Base-by-base conservation (phyloP, 371 early-diverging fungal genomes). In the Syncephalastrum sp. region DNA sequence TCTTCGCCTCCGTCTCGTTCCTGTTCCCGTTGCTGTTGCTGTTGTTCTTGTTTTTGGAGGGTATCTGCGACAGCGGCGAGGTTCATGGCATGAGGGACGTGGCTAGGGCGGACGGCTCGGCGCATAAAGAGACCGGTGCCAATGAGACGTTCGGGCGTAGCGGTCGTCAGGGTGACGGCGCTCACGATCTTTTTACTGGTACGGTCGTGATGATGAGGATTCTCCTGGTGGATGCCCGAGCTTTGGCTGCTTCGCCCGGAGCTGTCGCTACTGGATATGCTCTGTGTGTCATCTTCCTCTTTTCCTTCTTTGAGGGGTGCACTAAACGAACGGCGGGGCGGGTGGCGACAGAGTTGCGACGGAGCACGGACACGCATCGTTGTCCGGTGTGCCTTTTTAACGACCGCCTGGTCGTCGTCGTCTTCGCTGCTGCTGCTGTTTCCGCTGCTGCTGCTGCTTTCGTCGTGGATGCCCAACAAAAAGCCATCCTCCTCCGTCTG, bases 41-140 rank as follows among this genome's bases (percentile, higher is more conserved):
- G 55, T 27, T 47, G 25, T 5, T 17, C 12, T 16, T 17, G 33
- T 47, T 57, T 33, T 33, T 33, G 38, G 8, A 33, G 38, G 38
- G 38, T 33, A 33, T 33, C 38, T 33, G 38, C 38, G 38, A 33
- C 38, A 12, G 38, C 38, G 38, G 38, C 38, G 38, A 33, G 51
- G 21, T 17, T 51, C 29, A 15, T 29, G 33, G n/a, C 29, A 10
- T 27, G 24, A 14, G 5, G 59, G 14, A 53, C 41, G 47, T 49
- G 21, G 17, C 47, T 51, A 5, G 66, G 66, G 23, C 66, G 54
- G 3, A 66, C 59, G 44, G 66, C 66, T 15, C 66, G 57, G 19
- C 66, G 61, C 23, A 66, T 66, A 19, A 66, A 54, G 14, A 66
- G 59, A 50, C 61, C 61, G 21, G 38, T 33, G 19, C 54, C 66